phyloP scores from a whole-genome alignment of 106 monocot species.

The Platanthera guangdongensis region DNA sequence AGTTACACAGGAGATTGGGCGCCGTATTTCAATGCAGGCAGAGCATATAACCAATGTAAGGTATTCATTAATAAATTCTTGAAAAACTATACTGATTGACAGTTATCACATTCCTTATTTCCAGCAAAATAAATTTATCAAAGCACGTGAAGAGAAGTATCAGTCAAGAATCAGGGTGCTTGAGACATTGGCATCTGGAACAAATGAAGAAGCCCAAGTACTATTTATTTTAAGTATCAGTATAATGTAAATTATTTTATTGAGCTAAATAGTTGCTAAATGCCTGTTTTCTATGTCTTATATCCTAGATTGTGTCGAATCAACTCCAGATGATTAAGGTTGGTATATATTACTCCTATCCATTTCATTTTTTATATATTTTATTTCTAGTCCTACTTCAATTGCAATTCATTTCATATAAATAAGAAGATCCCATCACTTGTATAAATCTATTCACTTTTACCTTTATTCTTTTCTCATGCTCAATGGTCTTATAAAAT shows the following conservation, averaged over 20 bases:
- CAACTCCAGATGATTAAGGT: slow-evolving; percentile 61
- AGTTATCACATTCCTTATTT: not conserved
- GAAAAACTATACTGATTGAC: not conserved
- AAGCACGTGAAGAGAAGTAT: slow-evolving; percentile 70
- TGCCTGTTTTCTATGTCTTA: not conserved
- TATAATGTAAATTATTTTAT: slow-evolving; percentile 5
- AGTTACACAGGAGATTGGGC: slow-evolving; percentile 87
- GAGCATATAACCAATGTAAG: slow-evolving; percentile 94
- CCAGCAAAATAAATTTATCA: slow-evolving; percentile 57
- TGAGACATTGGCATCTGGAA: slow-evolving; percentile 59
- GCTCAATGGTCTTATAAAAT: not conserved
- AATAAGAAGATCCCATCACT: not conserved
- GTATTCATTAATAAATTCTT: not conserved
- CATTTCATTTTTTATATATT: not conserved
- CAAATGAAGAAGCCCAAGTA: slow-evolving; percentile 78
- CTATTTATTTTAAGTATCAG: not conserved
- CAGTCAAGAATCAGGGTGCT: slow-evolving; percentile 70
- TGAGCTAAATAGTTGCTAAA: not conserved
- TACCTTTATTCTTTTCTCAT: not conserved
- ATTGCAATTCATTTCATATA: not conserved
- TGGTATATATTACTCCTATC: not conserved
- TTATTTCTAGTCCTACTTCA: not conserved
- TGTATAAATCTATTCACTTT: not conserved
- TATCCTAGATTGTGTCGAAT: slow-evolving; percentile 42
- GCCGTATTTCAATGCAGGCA: slow-evolving; percentile 76